Base-by-base conservation (phyloP, 164 flowering plant genomes). In the Tetracentron sinense region DNA sequence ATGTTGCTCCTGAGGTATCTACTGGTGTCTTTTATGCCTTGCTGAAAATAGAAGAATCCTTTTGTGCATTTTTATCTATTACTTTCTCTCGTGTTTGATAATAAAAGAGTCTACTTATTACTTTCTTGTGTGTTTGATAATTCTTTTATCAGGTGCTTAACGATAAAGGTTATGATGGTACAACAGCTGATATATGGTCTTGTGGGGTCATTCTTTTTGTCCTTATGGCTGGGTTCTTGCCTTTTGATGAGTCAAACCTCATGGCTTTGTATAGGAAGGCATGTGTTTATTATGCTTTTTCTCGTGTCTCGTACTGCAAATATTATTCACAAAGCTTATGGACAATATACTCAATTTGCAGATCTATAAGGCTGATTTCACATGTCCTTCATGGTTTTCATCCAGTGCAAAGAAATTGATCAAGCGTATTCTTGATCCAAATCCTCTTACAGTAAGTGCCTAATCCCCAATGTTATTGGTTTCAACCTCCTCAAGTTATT, bases 201-300 rank as follows among this genome's bases (percentile, higher is more conserved):
- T 94, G 97, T 70, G 97, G 97, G 23, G 95, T 94, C 55, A 94
- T 94, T 68, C 88, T 94, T 25, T 94, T 82, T 81, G 99, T 94
- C 62, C 86, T 94, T 31, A 80, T 90, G 89, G 98, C 98, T 62
- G 96, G 96, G 11, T 88, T 77, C 80, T 82, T 92, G 77, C 98
- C 97, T 61, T 94, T 94, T 77, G 98, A 94, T 77, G 97, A 94
- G 38, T 35, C 83, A 26, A 94, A 77, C 69, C 82, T 83, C 53
- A 63, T 77, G 72, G 72, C 75, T 62, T 79, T 94, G 75, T 94
- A 89, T 67, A 79, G 61, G 65, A 90, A 83, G 61, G 98, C 90
- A 72, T 59, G 78, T 51, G 50, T 47, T 22, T 0, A 28, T 62
- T 29, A 15, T 61, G 6, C 42, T 60, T 59, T 23, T 19, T 56